Conservation (phyloP, 1,284 basidiomycete genomes). For the Apiotrichum gracile region DNA sequence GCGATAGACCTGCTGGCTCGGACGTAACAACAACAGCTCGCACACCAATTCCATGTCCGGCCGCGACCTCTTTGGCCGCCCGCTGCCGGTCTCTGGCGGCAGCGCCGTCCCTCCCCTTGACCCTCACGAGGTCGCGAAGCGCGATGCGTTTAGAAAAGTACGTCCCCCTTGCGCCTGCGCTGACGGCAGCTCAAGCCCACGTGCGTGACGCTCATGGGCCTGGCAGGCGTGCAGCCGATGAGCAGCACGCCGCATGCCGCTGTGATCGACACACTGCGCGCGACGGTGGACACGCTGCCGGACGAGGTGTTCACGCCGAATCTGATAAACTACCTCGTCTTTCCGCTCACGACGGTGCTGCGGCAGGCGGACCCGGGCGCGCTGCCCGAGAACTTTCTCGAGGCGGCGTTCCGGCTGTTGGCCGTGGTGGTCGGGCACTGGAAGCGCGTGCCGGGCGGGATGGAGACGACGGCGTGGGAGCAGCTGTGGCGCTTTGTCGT, state of each 20-base stretch:
- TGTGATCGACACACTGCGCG: conserved; percentile 56
- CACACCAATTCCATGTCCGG: conserved; percentile 2
- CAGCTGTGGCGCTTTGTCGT: conserved; percentile 76
- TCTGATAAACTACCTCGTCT: conserved; percentile 77
- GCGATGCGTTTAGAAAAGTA: conserved; percentile 39
- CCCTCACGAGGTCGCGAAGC: conserved; percentile 16
- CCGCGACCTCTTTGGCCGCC: conserved; percentile 16
- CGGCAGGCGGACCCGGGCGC: conserved; percentile 57
- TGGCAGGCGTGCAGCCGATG: conserved; percentile 57
- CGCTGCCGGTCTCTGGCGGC: background rate
- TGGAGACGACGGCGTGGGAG: conserved; percentile 58
- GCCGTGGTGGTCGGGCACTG: conserved; percentile 63
- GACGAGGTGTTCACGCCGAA: conserved; percentile 52
- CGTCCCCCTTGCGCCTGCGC: background rate
- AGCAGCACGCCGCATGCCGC: conserved; percentile 53
- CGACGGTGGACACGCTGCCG: conserved; percentile 51
- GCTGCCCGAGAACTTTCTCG: conserved; percentile 73
- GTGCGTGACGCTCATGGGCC: conserved; percentile 69
- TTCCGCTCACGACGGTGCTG: conserved; percentile 75
- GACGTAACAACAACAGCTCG: background rate
- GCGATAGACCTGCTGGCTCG: too few relatives aligned
- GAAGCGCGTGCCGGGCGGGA: conserved; percentile 61
- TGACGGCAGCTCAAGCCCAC: conserved; percentile 60
- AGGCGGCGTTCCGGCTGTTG: conserved; percentile 63
- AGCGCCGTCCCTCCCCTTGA: background rate